Evolutionary conservation across 2,329 filamentous ascomycete genomes (phyloP), one percentile per base, ranked within the genome.

Genomic region (Arthrobotrys megalospora): DNA sequence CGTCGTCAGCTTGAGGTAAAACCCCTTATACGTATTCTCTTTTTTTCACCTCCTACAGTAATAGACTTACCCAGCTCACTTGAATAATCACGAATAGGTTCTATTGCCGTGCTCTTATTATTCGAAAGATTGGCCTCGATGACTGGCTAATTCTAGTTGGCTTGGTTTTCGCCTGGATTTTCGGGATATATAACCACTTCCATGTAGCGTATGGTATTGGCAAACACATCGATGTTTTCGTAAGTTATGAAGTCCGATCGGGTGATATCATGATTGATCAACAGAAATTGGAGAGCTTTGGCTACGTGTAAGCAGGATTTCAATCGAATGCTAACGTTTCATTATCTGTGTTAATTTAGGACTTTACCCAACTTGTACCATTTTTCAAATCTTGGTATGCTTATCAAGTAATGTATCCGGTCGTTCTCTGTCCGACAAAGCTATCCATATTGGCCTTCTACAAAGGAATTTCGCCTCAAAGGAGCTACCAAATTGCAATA

Each of bases 371-470:
- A 8, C 65, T 82, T 16, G 24, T 81, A 7, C 69, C 76, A 10
- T 81, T 80, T n/a, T 75, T 82, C 8, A 83, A 84, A 81, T 81
- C 85, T 58, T 84, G 85, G 72, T 81, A 85, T 28, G 80, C 83
- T 6, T 85, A 84, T 80, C 83, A 85, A 66, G 73, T 85, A 47
- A 80, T 84, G 50, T 86, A 84, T 80, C 80, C 83, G 4, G 80
- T 83, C 11, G 81, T 82, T 21, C 83, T 85, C 55, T 80, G 81
- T 55, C 84, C 83, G 7, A 82, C 84, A 64, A 86, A 86, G 72
- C 80, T 85, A 38, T 85, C 84, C 58, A 84, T 86, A 41, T 73
- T 86, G 47, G 81, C 83, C 41, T 86, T 86, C 79, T 86, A 86
- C 73, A 82, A 85, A 14, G 84, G 85, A 10, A 82, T 86, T 24